Evolutionary conservation across 2,329 filamentous ascomycete genomes (phyloP).

Genomic region (Ophiostoma pallidulum): DNA sequence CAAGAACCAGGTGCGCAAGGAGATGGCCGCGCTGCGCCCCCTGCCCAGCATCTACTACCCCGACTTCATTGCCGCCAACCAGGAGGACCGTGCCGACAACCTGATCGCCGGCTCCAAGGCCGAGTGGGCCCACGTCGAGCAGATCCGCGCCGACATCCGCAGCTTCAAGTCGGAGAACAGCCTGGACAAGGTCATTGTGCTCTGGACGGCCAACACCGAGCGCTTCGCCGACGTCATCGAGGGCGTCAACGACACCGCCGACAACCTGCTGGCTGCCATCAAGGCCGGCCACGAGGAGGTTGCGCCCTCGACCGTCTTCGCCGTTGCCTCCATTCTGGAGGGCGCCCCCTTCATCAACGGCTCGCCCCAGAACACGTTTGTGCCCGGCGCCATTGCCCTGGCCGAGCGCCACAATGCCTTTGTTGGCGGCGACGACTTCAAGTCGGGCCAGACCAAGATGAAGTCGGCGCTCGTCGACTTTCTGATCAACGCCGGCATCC

Average conservation of each 20-base stretch:
- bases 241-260: conserved; percentile 92
- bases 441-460: conserved; percentile 99
- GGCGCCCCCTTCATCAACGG: conserved; percentile 94
- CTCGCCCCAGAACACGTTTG: conserved; percentile 97
- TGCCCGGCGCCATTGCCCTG: conserved; percentile 82
- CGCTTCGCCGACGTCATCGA: conserved; percentile 81
- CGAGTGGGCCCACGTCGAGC: conserved; percentile 77
- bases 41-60: conserved; percentile 97
- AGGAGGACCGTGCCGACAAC: conserved; percentile 94
- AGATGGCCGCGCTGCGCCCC: conserved; percentile 81
- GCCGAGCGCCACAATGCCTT: conserved; percentile 81
- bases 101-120: conserved; percentile 75
- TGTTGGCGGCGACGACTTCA: conserved; percentile 98
- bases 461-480: conserved; percentile 98
- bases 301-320: conserved; percentile 92
- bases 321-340: conserved; percentile 88
- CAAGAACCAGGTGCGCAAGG: conserved; percentile 82
- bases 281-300: conserved; percentile 80
- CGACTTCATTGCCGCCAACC: conserved; percentile 98
- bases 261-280: conserved; percentile 84
- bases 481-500: conserved; percentile 96
- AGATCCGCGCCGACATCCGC: conserved; percentile 86
- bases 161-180: conserved; percentile 80
- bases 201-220: conserved; percentile 99
- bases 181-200: conserved; percentile 91